Percentiles rank a stretch among this genome's conserved stretches.
phyloP scores from a whole-genome alignment of 495 filamentous ascomycete species.

The Lasiosphaeria ovina region DNA sequence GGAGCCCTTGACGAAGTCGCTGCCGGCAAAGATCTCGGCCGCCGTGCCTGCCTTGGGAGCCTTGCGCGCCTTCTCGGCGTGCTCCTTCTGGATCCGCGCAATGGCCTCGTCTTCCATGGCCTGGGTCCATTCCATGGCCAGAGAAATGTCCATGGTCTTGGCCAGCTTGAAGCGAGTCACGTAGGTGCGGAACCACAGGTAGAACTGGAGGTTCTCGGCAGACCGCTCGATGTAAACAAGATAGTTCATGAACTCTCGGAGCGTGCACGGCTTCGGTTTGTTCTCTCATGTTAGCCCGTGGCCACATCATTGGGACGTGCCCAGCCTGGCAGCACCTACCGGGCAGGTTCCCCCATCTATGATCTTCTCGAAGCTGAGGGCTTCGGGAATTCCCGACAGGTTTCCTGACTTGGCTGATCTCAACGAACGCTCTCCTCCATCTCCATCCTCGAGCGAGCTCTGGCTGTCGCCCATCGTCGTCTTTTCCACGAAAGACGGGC shows the following conservation, averaged over 20 bases:
- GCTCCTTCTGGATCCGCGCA: conserved; percentile 38
- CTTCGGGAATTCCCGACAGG: conserved; percentile 57
- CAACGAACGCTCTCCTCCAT: conserved; percentile 21
- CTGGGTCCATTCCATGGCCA: conserved; percentile 62
- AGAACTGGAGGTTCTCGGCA: conserved; percentile 80
- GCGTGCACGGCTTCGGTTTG: conserved; percentile 61
- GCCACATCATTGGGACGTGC: not conserved
- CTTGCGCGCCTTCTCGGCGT: conserved; percentile 33
- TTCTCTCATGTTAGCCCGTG: not conserved
- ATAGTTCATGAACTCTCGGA: conserved; percentile 79
- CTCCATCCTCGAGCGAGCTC: conserved; percentile 19
- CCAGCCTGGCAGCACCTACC: conserved; percentile 44
- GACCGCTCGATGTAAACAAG: conserved; percentile 69
- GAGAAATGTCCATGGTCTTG: conserved; percentile 47
- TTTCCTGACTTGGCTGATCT: conserved; percentile 21
- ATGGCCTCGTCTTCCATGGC: conserved; percentile 51
- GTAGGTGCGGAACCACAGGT: conserved; percentile 71
- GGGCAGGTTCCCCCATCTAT: conserved; percentile 71
- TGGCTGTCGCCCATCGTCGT: conserved; percentile 25
- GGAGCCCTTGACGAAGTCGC: conserved; percentile 52
- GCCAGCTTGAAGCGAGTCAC: conserved; percentile 56
- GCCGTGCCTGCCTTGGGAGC: conserved; percentile 21
- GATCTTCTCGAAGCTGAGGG: conserved; percentile 69
- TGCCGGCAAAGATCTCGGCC: conserved; percentile 53
- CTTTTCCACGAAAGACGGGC: conserved; percentile 37